A percentile compares a stretch with the other conserved stretches of the same genome.
Conservation (phyloP, 177 flowering plant species). For the Vitis hybrid region DNA sequence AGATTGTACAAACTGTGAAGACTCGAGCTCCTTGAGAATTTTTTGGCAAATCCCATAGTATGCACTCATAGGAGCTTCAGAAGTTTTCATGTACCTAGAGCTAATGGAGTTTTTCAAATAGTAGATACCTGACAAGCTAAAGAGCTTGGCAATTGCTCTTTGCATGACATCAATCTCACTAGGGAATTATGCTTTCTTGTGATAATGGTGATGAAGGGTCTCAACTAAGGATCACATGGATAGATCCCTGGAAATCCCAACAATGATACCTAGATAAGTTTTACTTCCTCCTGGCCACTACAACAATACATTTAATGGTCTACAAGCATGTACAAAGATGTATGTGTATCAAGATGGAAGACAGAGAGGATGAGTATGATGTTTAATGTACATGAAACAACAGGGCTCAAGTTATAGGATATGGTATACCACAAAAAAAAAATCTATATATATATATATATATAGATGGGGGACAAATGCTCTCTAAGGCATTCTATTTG, state of each 20-base stretch:
- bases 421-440: not conserved
- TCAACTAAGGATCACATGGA: too few relatives aligned
- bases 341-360: slow-evolving; percentile 57
- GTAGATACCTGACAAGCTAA: slow-evolving; percentile 69
- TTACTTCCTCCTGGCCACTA: slow-evolving; percentile 63
- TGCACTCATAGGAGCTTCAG: slow-evolving; percentile 68
- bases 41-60: slow-evolving; percentile 83
- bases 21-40: slow-evolving; percentile 64
- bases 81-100: slow-evolving; percentile 81
- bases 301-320: slow-evolving; percentile 41
- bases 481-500: not conserved
- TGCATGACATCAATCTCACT: too few relatives aligned
- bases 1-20: slow-evolving; percentile 44
- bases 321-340: slow-evolving; percentile 58
- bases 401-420: too few relatives aligned
- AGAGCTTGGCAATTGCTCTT: slow-evolving; percentile 76
- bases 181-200: too few relatives aligned
- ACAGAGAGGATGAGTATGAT: slow-evolving; percentile 15
- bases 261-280: slow-evolving; percentile 71
- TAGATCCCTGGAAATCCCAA: too few relatives aligned
- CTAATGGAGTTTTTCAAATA: slow-evolving; percentile 77
- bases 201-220: too few relatives aligned
- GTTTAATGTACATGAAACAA: not conserved
- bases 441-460: not conserved
- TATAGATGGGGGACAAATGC: not conserved